Evolutionary conservation across 768 basidiomycete species (phyloP), one percentile per base, ranked within the genome.

Genomic region (Mycena indigotica): DNA sequence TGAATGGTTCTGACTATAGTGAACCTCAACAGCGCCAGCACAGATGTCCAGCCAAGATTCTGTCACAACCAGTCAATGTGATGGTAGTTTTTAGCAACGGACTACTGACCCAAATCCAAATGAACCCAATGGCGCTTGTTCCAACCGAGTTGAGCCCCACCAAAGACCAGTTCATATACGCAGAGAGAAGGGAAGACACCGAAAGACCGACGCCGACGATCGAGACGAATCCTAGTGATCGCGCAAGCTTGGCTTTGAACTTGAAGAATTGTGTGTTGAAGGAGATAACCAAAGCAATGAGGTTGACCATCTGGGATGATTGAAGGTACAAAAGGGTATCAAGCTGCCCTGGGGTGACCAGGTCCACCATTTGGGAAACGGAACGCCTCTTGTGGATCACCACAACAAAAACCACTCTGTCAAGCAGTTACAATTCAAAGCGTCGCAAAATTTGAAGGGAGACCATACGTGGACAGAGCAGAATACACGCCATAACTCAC

Each of bases 251-350:
- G 93, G 93, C 50, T 91, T 86, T 71, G 94, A 91, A 88, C 89
- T 89, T 80, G 93, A 95, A 88, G 92, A 95, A 83, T 91, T 93
- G 6, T 86, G 80, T 66, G 94, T 92, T 62, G 23, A 93, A 87
- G 76, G 93, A 92, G 35, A 93, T 94, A 72, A 95, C 84, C 77
- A 95, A 95, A 76, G 95, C 95, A 59, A 98, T 80, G 1, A 95
- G 95, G 72, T 98, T 96, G 32, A 95, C 97, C 77, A 98, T 97
- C 73, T 95, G 93, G 60, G 96, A 94, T 59, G 98, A 95, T 75
- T 96, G 93, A 65, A 95, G 83, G 80, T 95, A 95, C 70, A 95
- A 81, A 67, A 96, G 83, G 77, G 87, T 89, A 80, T 95, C 91
- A 1, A 93, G 77, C 64, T 88, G 80, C 25, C 17, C 32, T 35